Percentiles rank a stretch among this genome's conserved stretches.
Evolutionary conservation across 768 basidiomycete genomes (phyloP).

Genomic region (Calocera cornea): DNA sequence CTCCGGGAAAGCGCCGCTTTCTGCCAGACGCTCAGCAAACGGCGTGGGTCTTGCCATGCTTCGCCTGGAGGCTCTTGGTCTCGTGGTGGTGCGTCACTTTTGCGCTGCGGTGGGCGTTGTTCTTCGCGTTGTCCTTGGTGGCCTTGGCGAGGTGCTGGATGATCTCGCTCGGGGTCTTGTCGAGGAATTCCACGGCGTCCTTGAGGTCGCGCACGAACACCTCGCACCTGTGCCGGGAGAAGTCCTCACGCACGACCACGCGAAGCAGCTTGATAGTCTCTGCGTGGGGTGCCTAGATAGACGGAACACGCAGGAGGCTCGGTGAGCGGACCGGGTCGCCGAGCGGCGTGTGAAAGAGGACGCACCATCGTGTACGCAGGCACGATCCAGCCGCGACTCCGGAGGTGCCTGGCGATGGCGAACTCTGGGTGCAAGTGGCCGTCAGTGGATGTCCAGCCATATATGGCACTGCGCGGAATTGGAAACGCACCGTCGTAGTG

Average conservation of each 20-base stretch:
- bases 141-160: slow-evolving; percentile 16
- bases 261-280: slow-evolving; percentile 22
- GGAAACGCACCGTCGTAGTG: slow-evolving; percentile 15
- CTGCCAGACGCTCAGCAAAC: slow-evolving; percentile 14
- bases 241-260: slow-evolving; percentile 24
- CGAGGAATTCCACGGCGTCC: slow-evolving; percentile 17
- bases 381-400: slow-evolving; percentile 17
- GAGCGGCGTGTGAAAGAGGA: not conserved
- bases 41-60: slow-evolving; percentile 24
- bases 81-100: slow-evolving; percentile 16
- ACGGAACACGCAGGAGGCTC: not conserved
- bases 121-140: not conserved
- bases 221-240: slow-evolving; percentile 19
- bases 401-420: slow-evolving; percentile 20
- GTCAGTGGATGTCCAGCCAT: not conserved
- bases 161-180: slow-evolving; percentile 17
- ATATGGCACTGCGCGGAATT: not conserved
- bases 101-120: slow-evolving; percentile 4
- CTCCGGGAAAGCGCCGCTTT: not conserved
- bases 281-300: slow-evolving; percentile 13
- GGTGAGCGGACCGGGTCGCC: not conserved
- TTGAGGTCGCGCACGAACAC: slow-evolving; percentile 20
- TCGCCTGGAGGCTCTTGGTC: slow-evolving; percentile 24
- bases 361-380: slow-evolving; percentile 9
- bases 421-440: slow-evolving; percentile 17